phyloP scores from a whole-genome alignment of 129 eudicot species.

The Cynara cardunculus region DNA sequence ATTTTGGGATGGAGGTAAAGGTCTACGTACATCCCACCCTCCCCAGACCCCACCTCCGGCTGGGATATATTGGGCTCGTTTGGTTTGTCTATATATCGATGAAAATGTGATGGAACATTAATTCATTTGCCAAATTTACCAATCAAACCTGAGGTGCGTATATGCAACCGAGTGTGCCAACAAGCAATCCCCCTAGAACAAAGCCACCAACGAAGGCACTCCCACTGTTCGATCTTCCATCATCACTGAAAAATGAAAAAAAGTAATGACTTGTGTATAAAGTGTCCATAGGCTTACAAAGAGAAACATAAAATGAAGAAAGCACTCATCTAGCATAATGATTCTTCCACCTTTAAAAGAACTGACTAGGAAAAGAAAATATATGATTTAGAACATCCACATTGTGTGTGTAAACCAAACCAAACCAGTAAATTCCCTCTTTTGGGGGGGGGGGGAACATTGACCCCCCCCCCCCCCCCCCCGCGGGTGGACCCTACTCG shows the following conservation, averaged over 20 bases:
- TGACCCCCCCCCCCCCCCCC: no score
- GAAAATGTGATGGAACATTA: not conserved
- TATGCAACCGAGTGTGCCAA: constrained; percentile 86
- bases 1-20: not conserved
- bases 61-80: not conserved
- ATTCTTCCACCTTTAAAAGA: not conserved
- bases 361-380: not conserved
- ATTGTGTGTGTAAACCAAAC: no score
- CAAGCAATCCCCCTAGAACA: constrained; percentile 72
- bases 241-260: constrained; percentile 46
- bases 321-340: not conserved
- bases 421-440: no score
- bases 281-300: not conserved
- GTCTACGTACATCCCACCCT: not conserved
- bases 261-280: not conserved
- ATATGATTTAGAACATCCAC: not conserved
- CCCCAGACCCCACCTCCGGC: not conserved
- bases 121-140: not conserved
- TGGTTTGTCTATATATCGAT: not conserved
- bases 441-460: no score
- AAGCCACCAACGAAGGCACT: constrained; percentile 70
- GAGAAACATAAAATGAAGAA: not conserved
- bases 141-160: constrained; percentile 83
- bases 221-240: constrained; percentile 48
- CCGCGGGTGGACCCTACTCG: no score